Evolutionary conservation across 1,284 basidiomycete genomes (phyloP).

Genomic region (Ustilago hordei): DNA sequence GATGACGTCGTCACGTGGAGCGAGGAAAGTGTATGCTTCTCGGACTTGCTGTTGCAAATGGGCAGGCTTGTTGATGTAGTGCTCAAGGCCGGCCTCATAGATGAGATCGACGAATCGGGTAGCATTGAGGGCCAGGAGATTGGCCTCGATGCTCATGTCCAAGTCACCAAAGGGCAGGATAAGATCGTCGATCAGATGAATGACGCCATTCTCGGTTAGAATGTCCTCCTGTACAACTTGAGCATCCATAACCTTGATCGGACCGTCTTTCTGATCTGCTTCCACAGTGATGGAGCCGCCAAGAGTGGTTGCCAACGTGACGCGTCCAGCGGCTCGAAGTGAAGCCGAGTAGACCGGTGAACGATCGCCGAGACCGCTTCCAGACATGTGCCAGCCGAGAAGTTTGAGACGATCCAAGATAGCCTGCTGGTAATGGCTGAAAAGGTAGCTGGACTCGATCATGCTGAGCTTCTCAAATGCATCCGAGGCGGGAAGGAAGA

Average conservation of each 20-base stretch:
- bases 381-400: constrained; percentile 65
- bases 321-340: constrained; percentile 19
- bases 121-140: constrained; percentile 87
- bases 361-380: constrained; percentile 58
- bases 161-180: constrained; percentile 83
- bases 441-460: constrained; percentile 60
- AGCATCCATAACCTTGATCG: constrained; percentile 41
- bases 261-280: constrained; percentile 16
- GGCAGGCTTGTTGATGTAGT: constrained; percentile 70
- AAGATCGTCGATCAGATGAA: constrained; percentile 87
- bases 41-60: constrained; percentile 32
- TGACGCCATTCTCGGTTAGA: constrained; percentile 73
- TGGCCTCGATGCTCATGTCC: constrained; percentile 90
- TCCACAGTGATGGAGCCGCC: constrained; percentile 56
- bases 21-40: constrained; percentile 74
- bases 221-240: constrained; percentile 62
- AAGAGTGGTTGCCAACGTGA: constrained; percentile 57
- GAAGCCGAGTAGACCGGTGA: constrained; percentile 53
- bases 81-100: constrained; percentile 74
- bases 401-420: constrained; percentile 60
- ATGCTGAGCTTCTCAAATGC: constrained; percentile 75
- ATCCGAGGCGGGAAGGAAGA: constrained; percentile 87
- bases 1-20: constrained; percentile 88
- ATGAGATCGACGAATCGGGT: constrained; percentile 91
- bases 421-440: constrained; percentile 51